Base-by-base conservation (phyloP, 768 basidiomycete species). In the Daedaleopsis sinensis region DNA sequence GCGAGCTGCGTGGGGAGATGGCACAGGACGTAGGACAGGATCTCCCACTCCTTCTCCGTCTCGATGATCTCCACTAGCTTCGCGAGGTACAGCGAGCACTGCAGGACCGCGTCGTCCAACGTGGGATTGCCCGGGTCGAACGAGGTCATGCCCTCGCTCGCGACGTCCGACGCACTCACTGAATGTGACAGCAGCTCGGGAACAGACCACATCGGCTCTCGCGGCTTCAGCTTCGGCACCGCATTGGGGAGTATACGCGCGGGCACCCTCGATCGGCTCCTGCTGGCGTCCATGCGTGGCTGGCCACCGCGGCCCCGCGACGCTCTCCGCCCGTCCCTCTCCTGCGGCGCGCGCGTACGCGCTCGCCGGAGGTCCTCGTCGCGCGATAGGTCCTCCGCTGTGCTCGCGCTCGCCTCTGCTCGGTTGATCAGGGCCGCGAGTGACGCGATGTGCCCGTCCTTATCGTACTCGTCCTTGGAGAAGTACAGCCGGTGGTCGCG, bases 1-100 rank as follows among this genome's bases (percentile, higher is more conserved):
- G 91, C 80, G 11, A 98, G 82, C 71, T 98, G 95, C 10, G 87
- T 81, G 1, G 97, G 96, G 0, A 99, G 81, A 76, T 96, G 91
- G 69, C 91, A 94, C 5, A 99, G 80, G 5, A 95, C 79, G 69
- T 97, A 98, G 2, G 94, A 94, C 12, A 97, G 80, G 43, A 98
- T 80, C 60, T 98, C 97, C 96, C 96, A 98, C 63, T 88, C 92
- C 49, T 79, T 83, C 68, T 95, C 94, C 44, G 79, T 79, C 59
- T 88, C 84, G 43, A 98, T 74, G 62, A 97, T 81, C 2, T 76
- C 77, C 54, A 86, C 76, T 49, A 98, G 67, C 15, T 80, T 80
- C 11, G 69, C 67, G 6, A 98, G 80, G 70, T 96, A 95, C 49
- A 79, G 72, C 5, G 94, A 94, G 6, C 94, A 79, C 0, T 89